These are phyloP conservation scores for Colletotrichum chlorophyti DNA, from an alignment of 2,329 filamentous ascomycete genomes.

Conservation along the genomic window DNA sequence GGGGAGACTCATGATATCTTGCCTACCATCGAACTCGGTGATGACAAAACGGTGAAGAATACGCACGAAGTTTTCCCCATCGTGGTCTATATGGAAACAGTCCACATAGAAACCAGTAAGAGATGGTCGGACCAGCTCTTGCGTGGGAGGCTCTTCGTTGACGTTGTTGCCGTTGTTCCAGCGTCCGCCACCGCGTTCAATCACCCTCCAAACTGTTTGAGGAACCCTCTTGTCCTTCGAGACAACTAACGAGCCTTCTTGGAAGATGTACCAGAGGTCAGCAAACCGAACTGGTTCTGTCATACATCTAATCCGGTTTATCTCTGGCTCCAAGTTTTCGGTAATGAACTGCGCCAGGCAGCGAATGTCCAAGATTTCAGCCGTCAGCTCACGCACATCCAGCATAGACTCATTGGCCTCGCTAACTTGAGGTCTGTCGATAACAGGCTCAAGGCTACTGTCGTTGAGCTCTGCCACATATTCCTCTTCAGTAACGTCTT, in stretches of 20 bases:
- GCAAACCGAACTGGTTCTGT: background rate
- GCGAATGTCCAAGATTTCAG: background rate
- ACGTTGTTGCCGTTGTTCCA: background rate
- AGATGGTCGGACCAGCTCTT: background rate
- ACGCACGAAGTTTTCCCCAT: constrained; percentile 45
- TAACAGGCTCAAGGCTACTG: no score
- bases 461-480: background rate
- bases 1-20: constrained; percentile 43
- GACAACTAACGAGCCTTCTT: background rate
- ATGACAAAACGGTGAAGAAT: constrained; percentile 46
- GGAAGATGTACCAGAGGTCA: background rate
- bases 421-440: no score
- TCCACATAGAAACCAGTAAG: background rate
- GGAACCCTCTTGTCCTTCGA: background rate
- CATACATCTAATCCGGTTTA: background rate
- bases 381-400: background rate
- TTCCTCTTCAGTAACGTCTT: no score
- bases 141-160: no score
- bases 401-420: background rate
- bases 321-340: background rate
- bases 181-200: background rate
- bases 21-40: constrained; percentile 44
- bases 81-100: constrained; percentile 46
- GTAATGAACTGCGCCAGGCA: background rate
- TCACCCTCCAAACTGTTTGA: background rate